phyloP scores from a whole-genome alignment of 495 filamentous ascomycete species.

The Aspergillus ellipticus region DNA sequence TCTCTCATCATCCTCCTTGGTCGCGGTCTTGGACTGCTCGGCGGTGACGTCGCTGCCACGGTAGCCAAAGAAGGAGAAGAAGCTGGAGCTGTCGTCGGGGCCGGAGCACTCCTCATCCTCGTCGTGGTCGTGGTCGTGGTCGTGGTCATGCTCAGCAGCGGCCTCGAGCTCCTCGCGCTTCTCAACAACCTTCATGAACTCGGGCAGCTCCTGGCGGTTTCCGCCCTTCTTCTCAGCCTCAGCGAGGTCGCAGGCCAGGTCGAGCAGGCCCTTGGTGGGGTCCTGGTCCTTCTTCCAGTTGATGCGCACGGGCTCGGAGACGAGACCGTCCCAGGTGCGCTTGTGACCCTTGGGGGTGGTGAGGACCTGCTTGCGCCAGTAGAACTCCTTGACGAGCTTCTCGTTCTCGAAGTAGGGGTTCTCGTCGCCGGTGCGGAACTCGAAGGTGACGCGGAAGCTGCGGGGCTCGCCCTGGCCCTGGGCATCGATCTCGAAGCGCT shows the following conservation, averaged over 20 bases:
- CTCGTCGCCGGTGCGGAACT: slow-evolving; percentile 43
- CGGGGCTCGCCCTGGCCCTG: slow-evolving; percentile 49
- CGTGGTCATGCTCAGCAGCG: slow-evolving; percentile 25
- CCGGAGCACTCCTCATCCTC: slow-evolving; percentile 51
- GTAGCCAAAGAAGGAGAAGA: slow-evolving; percentile 88
- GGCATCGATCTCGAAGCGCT: slow-evolving; percentile 70
- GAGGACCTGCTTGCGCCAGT: slow-evolving; percentile 57
- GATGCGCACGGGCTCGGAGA: slow-evolving; percentile 81
- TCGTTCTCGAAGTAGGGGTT: slow-evolving; percentile 75
- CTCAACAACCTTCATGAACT: slow-evolving; percentile 49
- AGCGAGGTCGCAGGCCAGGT: slow-evolving; percentile 62
- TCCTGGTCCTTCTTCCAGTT: slow-evolving; percentile 85
- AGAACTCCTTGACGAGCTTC: slow-evolving; percentile 84
- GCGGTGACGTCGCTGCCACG: slow-evolving; percentile 60
- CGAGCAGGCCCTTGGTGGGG: slow-evolving; percentile 73
- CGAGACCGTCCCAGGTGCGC: slow-evolving; percentile 63
- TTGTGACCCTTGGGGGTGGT: slow-evolving; percentile 42
- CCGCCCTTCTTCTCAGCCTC: slow-evolving; percentile 57
- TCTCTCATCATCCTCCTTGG: slow-evolving; percentile 54
- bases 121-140: slow-evolving; percentile 37
- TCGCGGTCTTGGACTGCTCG: slow-evolving; percentile 61
- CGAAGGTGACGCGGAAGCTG: slow-evolving; percentile 42
- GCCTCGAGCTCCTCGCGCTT: slow-evolving; percentile 37
- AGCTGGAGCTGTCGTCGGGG: slow-evolving; percentile 58
- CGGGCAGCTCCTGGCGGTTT: slow-evolving; percentile 38